Evolutionary conservation across 805 yeast genomes (phyloP).

Genomic region (Torulaspora indica): DNA sequence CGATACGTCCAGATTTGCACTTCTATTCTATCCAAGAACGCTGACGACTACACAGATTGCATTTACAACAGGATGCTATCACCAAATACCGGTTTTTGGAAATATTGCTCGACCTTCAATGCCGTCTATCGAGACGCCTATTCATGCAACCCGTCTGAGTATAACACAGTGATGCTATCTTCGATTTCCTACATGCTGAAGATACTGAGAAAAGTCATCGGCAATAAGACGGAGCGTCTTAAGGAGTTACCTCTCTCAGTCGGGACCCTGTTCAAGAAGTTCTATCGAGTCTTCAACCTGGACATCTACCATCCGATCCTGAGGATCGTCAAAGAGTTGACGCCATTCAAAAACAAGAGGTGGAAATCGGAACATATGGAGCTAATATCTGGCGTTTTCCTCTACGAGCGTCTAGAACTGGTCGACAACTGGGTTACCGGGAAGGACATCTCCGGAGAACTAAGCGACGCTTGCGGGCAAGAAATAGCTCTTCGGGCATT

Average conservation of each 20-base stretch:
- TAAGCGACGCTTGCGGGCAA: conserved; percentile 74
- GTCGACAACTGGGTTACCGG: conserved; percentile 89
- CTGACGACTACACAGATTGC: conserved; percentile 33
- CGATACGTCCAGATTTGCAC: conserved; percentile 41
- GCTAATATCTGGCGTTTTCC: conserved; percentile 76
- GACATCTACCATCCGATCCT: conserved; percentile 65
- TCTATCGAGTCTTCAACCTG: conserved; percentile 56
- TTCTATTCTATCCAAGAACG: conserved; percentile 25
- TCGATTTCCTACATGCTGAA: conserved; percentile 38
- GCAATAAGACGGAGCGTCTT: conserved; percentile 65
- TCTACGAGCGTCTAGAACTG: conserved; percentile 65
- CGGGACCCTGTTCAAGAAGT: conserved; percentile 32
- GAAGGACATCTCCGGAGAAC: conserved; percentile 66
- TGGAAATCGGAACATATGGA: conserved; percentile 96
- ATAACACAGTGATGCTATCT: conserved; percentile 15
- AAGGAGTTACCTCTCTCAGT: conserved; percentile 34
- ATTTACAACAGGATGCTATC: conserved; percentile 26
- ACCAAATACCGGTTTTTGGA: conserved; percentile 30
- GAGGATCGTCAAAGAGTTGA: conserved; percentile 67
- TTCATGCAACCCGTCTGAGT: not conserved
- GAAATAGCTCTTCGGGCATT: conserved; percentile 80
- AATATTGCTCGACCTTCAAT: conserved; percentile 23
- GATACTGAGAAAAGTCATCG: conserved; percentile 53
- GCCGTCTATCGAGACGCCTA: conserved; percentile 7
- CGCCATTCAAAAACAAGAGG: conserved; percentile 88